Evolutionary conservation across 2,329 filamentous ascomycete genomes (phyloP), one percentile per base, ranked within the genome.

Genomic region (Hymenoscyphus infarciens): DNA sequence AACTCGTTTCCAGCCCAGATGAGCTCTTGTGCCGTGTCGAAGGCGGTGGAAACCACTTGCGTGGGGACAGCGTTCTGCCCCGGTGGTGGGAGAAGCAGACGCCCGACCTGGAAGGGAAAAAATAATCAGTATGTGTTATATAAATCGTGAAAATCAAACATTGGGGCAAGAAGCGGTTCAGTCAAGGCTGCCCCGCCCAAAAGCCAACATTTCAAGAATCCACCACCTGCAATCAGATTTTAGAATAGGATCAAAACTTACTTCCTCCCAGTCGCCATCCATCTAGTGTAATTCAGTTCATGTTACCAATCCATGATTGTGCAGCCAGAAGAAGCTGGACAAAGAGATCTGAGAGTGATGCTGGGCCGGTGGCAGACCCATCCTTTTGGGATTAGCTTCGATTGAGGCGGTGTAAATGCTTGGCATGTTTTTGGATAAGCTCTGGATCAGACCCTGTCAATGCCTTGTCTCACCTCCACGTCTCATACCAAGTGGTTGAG

Each of bases 1-100:
- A 65, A 91, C 79, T 95, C 91, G 76, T 95, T 96, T 56, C 93
- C 96, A 2, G 88, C 87, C 95, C 96, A 99, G 60, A 99, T 78
- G 39, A 99, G 83, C 76, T 99, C 95, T 75, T 97, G 90, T 45
- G 83, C 82, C 62, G 89, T 89, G 76, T 99, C 95, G 77, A 99
- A 99, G 56, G 90, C 89, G 75, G 97, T 88, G 69, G 92, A 86
- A 62, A 86, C 86, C 25, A 89, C 89, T 53, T 87, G 83, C 19
- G 58, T 55, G 13, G 49, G 38, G 72, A 89, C 80, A 68, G 83
- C 83, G 79, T 89, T 87, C 72, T 86, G 81, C 74, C 86, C 88
- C 72, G 90, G 87, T 71, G 90, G 87, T 75, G 92, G 91, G 77
- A 96, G 86, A 75, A 87, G 84, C 78, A 95, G 87, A 77, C 92